A percentile compares a stretch with the other conserved stretches of the same genome.
Evolutionary conservation across 805 yeast species (phyloP).

Genomic region (Debaryomyces maramus): DNA sequence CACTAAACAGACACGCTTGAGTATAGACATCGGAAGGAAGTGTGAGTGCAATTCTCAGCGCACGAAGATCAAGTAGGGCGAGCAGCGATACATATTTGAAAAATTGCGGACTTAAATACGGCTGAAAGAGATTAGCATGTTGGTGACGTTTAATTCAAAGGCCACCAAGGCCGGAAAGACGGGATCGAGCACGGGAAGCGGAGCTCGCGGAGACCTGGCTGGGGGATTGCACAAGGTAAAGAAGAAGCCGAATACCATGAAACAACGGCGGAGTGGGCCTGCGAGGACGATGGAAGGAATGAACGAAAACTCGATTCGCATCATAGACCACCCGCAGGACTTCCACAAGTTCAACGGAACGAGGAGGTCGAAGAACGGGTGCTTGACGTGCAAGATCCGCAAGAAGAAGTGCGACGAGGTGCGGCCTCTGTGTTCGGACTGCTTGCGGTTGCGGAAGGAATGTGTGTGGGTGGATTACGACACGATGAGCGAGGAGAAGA

Average conservation of each 20-base stretch:
- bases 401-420: slow-evolving; percentile 59
- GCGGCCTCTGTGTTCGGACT: slow-evolving; percentile 52
- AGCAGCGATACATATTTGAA: too few relatives aligned
- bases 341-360: slow-evolving; percentile 15
- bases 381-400: slow-evolving; percentile 66
- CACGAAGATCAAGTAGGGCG: too few relatives aligned
- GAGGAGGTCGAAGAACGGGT: slow-evolving; percentile 56
- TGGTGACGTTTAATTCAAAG: slow-evolving; percentile 15
- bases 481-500: slow-evolving; percentile 42
- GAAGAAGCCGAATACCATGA: too few relatives aligned
- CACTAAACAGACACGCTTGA: too few relatives aligned
- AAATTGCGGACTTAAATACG: too few relatives aligned
- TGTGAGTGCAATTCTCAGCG: too few relatives aligned
- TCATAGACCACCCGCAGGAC: slow-evolving; percentile 15
- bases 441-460: slow-evolving; percentile 43
- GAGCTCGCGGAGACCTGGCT: too few relatives aligned
- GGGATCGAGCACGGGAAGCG: not conserved
- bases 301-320: not conserved
- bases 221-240: too few relatives aligned
- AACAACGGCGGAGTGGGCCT: not conserved
- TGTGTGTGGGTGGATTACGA: slow-evolving; percentile 49
- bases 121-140: too few relatives aligned
- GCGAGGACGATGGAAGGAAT: not conserved
- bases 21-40: too few relatives aligned
- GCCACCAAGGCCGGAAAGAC: not conserved